Conservation (phyloP, 2,329 filamentous ascomycete species). For the Stachybotrys elegans region DNA sequence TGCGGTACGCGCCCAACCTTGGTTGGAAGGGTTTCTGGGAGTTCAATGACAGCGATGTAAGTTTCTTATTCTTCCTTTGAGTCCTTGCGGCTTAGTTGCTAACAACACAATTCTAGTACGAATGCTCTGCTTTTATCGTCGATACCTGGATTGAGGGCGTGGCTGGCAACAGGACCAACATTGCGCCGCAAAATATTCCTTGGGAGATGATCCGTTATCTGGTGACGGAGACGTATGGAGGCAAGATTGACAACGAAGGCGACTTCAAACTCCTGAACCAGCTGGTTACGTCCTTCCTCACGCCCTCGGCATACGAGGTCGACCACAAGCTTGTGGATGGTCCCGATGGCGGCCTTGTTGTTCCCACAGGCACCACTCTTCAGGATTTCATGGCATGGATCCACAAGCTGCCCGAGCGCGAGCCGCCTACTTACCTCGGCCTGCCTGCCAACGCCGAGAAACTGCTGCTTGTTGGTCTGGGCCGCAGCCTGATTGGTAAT, state of each 20-base stretch:
- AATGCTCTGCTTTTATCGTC: slow-evolving; percentile 94
- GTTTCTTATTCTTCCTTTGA: slow-evolving; percentile 30
- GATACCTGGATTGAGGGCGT: slow-evolving; percentile 88
- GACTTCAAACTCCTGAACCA: slow-evolving; percentile 72
- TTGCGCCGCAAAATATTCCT: slow-evolving; percentile 88
- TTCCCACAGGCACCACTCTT: slow-evolving; percentile 77
- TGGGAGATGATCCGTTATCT: slow-evolving; percentile 94
- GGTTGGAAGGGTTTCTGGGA: slow-evolving; percentile 99
- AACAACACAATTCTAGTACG: slow-evolving; percentile 58
- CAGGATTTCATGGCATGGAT: slow-evolving; percentile 90
- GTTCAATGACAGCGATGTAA: slow-evolving; percentile 98
- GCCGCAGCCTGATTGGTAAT: slow-evolving; percentile 77
- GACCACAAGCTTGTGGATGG: slow-evolving; percentile 83
- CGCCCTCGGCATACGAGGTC: slow-evolving; percentile 84
- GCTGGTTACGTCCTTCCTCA: slow-evolving; percentile 75
- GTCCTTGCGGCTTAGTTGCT: neutral
- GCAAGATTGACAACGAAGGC: slow-evolving; percentile 88
- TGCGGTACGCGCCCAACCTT: slow-evolving; percentile 87
- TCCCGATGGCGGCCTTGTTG: slow-evolving; percentile 56
- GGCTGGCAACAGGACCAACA: slow-evolving; percentile 81
- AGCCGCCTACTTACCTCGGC: slow-evolving; percentile 92
- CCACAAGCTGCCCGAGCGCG: slow-evolving; percentile 83
- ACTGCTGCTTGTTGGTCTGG: slow-evolving; percentile 81
- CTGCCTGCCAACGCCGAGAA: slow-evolving; percentile 96
- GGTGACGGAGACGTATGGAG: slow-evolving; percentile 91